Evolutionary conservation across 768 basidiomycete species (phyloP), one percentile per base, ranked within the genome.

Genomic region (Agrocybe chaxingu): DNA sequence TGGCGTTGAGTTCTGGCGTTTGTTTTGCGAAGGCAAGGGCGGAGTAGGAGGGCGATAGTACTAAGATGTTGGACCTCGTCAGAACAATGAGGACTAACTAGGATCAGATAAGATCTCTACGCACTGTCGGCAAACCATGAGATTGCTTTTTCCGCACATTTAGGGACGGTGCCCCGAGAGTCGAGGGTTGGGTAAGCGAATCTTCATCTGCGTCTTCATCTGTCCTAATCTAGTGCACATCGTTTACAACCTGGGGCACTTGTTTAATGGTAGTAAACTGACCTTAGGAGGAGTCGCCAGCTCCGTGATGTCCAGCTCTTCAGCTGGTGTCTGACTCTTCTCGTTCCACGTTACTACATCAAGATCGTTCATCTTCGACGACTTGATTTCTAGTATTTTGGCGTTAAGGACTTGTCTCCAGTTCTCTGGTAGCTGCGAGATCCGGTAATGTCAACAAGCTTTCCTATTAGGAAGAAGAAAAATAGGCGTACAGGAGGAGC

Each of bases 21-120:
- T 70, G 57, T 68, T 70, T 40, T 67, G 66, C 30, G 66, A 62
- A 13, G 70, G 73, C 19, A 80, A 63, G 24, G 81, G 81, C 2
- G 81, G 81, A 1, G 81, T 82, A 4, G 81, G 81, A 39, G 81
- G 79, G n/a, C 81, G 74, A 61, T 79, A 82, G 32, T 70, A 63
- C 81, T 81, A 48, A 3, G 43, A 11, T 24, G 5, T 24, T 5
- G 24, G 24, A 24, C 24, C 24, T 24, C 24, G 24, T 24, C 24
- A 24, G 24, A 24, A 24, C 24, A 5, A 24, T 3, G 24, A 16
- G 16, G 16, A 16, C 16, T 16, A 16, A 24, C 24, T 24, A 24
- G 24, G 24, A 24, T 24, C 24, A 24, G 24, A 42, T 42, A 11
- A n/a, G 18, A 11, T 11, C 6, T 16, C 10, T 42, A 8, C 41